Percentiles rank a stretch among this genome's conserved stretches.
Evolutionary conservation across 495 filamentous ascomycete genomes (phyloP).

Genomic region (Penicillium daleae): DNA sequence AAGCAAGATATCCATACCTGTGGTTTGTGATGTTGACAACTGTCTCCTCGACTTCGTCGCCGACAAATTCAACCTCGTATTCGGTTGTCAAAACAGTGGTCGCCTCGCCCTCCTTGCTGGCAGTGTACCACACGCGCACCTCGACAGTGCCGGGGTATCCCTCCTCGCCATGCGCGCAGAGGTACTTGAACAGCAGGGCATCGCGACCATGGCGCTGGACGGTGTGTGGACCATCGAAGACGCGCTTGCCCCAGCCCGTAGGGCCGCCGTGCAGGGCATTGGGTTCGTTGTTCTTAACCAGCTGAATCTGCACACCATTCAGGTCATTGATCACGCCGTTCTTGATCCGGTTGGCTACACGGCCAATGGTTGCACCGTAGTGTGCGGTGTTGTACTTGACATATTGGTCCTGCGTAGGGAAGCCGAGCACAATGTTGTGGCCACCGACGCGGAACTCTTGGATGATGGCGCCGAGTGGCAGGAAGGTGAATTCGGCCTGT

Average conservation of each 20-base stretch:
- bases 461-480: slow-evolving; percentile 86
- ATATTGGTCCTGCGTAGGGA: slow-evolving; percentile 75
- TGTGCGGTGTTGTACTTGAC: slow-evolving; percentile 70
- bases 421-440: slow-evolving; percentile 84
- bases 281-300: slow-evolving; percentile 73
- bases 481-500: slow-evolving; percentile 61
- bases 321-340: slow-evolving; percentile 69
- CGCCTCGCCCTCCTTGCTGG: slow-evolving; percentile 63
- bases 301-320: slow-evolving; percentile 70
- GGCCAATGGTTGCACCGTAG: slow-evolving; percentile 93
- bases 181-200: slow-evolving; percentile 74
- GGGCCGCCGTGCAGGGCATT: slow-evolving; percentile 84
- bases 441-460: slow-evolving; percentile 77
- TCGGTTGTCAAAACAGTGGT: slow-evolving; percentile 76
- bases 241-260: slow-evolving; percentile 81
- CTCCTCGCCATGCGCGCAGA: slow-evolving; percentile 77
- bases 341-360: slow-evolving; percentile 85
- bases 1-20: slow-evolving; percentile 58
- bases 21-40: slow-evolving; percentile 93
- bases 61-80: slow-evolving; percentile 84
- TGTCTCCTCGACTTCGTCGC: slow-evolving; percentile 78
- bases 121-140: slow-evolving; percentile 75
- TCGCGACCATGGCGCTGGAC: slow-evolving; percentile 71
- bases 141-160: slow-evolving; percentile 86
- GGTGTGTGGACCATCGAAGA: slow-evolving; percentile 75